Percentiles rank a stretch among this genome's conserved stretches.
These are phyloP conservation scores for Diplogelasinospora grovesii DNA, from an alignment of 495 filamentous ascomycete genomes.

Conservation along the genomic window DNA sequence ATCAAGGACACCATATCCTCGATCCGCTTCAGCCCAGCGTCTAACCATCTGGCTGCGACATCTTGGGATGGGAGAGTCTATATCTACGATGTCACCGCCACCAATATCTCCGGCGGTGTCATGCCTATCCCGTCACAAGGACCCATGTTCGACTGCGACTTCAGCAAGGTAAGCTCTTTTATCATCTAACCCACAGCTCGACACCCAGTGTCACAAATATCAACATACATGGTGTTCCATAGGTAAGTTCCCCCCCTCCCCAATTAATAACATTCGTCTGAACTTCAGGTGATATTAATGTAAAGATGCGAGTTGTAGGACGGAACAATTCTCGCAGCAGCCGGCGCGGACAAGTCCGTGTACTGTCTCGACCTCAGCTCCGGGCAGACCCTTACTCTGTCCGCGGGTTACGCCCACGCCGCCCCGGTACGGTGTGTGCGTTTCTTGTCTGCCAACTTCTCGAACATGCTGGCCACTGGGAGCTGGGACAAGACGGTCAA, in stretches of 20 bases:
- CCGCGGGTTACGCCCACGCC: slow-evolving; percentile 50
- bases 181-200: slow-evolving; percentile 15
- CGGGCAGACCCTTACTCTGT: slow-evolving; percentile 53
- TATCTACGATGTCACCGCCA: slow-evolving; percentile 77
- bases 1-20: slow-evolving; percentile 85
- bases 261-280: too few relatives aligned
- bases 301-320: too few relatives aligned
- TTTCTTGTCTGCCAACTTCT: slow-evolving; percentile 55
- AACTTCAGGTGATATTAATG: too few relatives aligned
- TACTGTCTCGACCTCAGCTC: slow-evolving; percentile 64
- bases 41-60: slow-evolving; percentile 73
- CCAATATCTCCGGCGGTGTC: slow-evolving; percentile 67
- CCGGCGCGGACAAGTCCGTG: slow-evolving; percentile 69
- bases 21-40: slow-evolving; percentile 69
- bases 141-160: slow-evolving; percentile 72
- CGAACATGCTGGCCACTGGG: slow-evolving; percentile 68
- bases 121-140: slow-evolving; percentile 70
- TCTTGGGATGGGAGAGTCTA: slow-evolving; percentile 94
- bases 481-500: slow-evolving; percentile 89
- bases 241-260: slow-evolving; percentile 10
- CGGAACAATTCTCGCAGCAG: slow-evolving; percentile 61
- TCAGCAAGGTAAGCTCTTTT: slow-evolving; percentile 63
- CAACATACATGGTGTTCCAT: slow-evolving; percentile 18
- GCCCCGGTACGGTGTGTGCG: slow-evolving; percentile 64
- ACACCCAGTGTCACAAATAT: slow-evolving; percentile 3